Conservation (phyloP, 768 basidiomycete species). For the Lyophyllum shimeji region DNA sequence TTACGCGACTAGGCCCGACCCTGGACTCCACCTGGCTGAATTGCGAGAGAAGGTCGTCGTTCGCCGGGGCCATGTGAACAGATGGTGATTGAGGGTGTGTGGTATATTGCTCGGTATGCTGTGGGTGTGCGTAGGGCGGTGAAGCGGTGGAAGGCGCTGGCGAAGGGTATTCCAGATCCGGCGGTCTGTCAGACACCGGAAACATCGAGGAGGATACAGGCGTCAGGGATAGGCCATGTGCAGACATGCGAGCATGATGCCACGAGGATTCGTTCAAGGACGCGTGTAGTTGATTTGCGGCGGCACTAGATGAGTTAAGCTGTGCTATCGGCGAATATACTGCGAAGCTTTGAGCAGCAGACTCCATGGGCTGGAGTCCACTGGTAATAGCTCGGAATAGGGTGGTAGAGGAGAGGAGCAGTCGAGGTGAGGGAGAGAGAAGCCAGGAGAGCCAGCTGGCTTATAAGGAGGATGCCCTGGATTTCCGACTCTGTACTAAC, state of each 20-base stretch:
- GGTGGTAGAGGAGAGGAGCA: neutral
- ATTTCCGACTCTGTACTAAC: slow-evolving; percentile 13
- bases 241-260: slow-evolving; percentile 13
- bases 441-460: slow-evolving; percentile 9
- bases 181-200: slow-evolving; percentile 23
- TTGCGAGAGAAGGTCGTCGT: slow-evolving; percentile 19
- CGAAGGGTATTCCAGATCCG: slow-evolving; percentile 37
- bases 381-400: neutral
- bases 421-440: neutral
- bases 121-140: slow-evolving; percentile 22
- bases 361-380: slow-evolving; percentile 12
- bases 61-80: slow-evolving; percentile 17
- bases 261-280: slow-evolving; percentile 18
- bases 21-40: slow-evolving; percentile 47
- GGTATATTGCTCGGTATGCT: slow-evolving; percentile 13
- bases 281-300: slow-evolving; percentile 23
- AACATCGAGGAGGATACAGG: slow-evolving; percentile 15
- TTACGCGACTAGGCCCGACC: slow-evolving; percentile 51
- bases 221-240: slow-evolving; percentile 10
- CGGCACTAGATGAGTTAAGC: slow-evolving; percentile 3
- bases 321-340: slow-evolving; percentile 11
- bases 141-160: slow-evolving; percentile 39
- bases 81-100: slow-evolving; percentile 10
- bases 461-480: slow-evolving; percentile 18
- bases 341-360: slow-evolving; percentile 12